A percentile compares a stretch with the other conserved stretches of the same genome.
These are phyloP conservation scores for Flaveria sonorensis DNA, from an alignment of 129 eudicot genomes.

Conservation along the genomic window DNA sequence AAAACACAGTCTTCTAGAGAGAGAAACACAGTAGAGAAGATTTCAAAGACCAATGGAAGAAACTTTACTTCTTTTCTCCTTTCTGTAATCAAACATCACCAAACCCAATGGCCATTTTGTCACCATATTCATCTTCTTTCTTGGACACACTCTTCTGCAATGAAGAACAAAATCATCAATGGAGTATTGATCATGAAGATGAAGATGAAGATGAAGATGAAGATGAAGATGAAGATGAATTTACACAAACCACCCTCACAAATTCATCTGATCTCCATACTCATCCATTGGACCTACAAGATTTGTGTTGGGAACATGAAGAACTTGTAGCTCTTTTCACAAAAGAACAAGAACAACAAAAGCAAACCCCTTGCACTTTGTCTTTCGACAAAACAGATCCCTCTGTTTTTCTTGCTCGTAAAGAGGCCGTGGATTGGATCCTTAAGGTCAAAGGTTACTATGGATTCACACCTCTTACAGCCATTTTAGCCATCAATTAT, in stretches of 20 bases:
- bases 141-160: constrained; percentile 67
- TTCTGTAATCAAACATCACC: constrained; percentile 41
- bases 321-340: constrained; percentile 67
- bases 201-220: constrained; percentile 33
- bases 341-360: constrained; percentile 54
- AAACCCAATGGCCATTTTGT: constrained; percentile 43
- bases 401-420: constrained; percentile 41
- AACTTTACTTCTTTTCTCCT: constrained; percentile 38
- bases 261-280: constrained; percentile 20
- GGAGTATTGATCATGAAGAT: constrained; percentile 35
- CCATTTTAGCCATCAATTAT: constrained; percentile 73
- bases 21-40: neutral
- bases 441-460: constrained; percentile 57
- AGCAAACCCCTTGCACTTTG: constrained; percentile 12
- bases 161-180: constrained; percentile 56
- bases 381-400: constrained; percentile 23
- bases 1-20: neutral
- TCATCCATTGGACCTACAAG: constrained; percentile 42
- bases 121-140: constrained; percentile 44
- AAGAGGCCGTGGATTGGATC: constrained; percentile 79
- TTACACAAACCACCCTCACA: constrained; percentile 27
- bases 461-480: constrained; percentile 73
- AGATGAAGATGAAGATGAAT: constrained; percentile 25
- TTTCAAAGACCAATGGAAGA: constrained; percentile 36
- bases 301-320: constrained; percentile 83